These are phyloP conservation scores for Rhinocladiella similis DNA, from an alignment of 2,329 filamentous ascomycete species.

Conservation along the genomic window DNA sequence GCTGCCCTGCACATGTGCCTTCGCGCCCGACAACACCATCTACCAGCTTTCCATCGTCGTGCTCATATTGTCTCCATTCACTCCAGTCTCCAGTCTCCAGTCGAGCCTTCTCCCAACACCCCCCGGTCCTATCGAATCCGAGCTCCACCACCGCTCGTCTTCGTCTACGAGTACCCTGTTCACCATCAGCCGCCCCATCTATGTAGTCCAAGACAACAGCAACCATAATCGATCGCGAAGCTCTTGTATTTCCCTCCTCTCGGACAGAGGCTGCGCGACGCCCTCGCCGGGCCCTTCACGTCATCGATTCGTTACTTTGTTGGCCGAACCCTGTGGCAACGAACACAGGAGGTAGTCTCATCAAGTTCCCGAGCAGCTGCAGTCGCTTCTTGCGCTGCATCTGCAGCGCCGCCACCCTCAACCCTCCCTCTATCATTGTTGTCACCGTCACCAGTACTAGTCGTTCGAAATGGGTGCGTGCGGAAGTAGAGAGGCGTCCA, in stretches of 20 bases:
- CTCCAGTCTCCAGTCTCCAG: constrained; percentile 2
- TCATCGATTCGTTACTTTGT: constrained; percentile 16
- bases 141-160: constrained; percentile 19
- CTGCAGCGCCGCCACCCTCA: constrained; percentile 25
- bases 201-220: constrained; percentile 14
- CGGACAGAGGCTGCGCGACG: constrained; percentile 6
- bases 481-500: constrained; percentile 74
- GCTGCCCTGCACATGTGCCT: constrained; percentile 2
- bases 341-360: constrained; percentile 15
- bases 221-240: constrained; percentile 1
- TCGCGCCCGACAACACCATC: not conserved
- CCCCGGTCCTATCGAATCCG: constrained; percentile 1
- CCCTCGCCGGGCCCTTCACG: not conserved
- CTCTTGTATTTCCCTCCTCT: constrained; percentile 1
- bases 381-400: constrained; percentile 26
- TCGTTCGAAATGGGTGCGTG: constrained; percentile 75
- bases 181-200: constrained; percentile 20
- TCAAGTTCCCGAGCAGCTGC: constrained; percentile 26
- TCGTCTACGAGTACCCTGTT: constrained; percentile 8
- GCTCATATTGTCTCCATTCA: not conserved
- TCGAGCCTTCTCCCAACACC: not conserved
- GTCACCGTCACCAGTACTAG: constrained; percentile 1
- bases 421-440: constrained; percentile 1
- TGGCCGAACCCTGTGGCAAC: constrained; percentile 26
- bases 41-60: not conserved